Base-by-base conservation (phyloP, 495 filamentous ascomycete genomes). In the Trypethelium eluteriae region DNA sequence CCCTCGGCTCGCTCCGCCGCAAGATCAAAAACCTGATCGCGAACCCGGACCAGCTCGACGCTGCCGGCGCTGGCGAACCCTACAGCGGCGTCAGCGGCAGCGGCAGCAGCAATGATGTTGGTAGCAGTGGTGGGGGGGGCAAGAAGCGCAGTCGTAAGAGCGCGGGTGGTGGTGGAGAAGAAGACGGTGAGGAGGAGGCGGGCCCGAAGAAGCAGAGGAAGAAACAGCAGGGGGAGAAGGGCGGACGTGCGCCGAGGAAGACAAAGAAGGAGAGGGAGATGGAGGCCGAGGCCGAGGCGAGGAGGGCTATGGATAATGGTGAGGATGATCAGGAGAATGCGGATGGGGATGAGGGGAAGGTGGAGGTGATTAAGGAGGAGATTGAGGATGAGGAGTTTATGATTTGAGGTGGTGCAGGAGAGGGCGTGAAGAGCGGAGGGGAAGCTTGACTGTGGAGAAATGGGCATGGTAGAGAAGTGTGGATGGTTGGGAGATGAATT, bases 81-180 rank as follows among this genome's bases (percentile, higher is more conserved):
- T 25, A 25, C 25, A 25, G 25, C 25, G 25, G 25, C 25, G 25
- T 25, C 25, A 25, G 25, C 25, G 41, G 41, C 16, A 46, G 16
- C 41, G 41, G 16, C 41, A 46, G 16, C 41, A 16, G 41, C 9
- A 46, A 46, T 9, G 1, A 16, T 16, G 41, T 16, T 46, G 9
- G 9, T 0, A 46, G 41, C 41, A 46, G 9, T 46, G 9, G 12
- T 36, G 32, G 25, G 0, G 49, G 10, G 9, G 32, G 53, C 32
- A 59, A 59, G 53, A 59, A 59, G 53, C 53, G 53, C 53, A 32
- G 25, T 36, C 53, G 53, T 32, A 59, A 59, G 53, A 14, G 14
- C 14, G 41, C 41, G 6, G 53, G 3, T 18, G 6, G 18, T 34
- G 49, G 3, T 11, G 53, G 25, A 18, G 7, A 34, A 18, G 53